A percentile compares a stretch with the other conserved stretches of the same genome.
Conservation (phyloP, 148 eudicot species). For the Spergularia marina region DNA sequence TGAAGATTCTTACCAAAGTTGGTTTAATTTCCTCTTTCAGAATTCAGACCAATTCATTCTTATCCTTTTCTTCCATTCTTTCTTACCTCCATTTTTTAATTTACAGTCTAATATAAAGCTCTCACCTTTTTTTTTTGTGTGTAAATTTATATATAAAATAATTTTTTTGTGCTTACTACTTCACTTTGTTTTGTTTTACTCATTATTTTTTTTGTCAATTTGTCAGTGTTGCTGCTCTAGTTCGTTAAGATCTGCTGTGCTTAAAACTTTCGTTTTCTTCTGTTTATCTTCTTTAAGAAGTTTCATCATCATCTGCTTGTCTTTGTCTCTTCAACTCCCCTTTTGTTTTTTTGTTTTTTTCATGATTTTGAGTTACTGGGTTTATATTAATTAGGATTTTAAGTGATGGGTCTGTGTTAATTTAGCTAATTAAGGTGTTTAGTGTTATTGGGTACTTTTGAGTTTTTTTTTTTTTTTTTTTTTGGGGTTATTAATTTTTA, state of each 20-base stretch:
- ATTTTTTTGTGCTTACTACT: background rate
- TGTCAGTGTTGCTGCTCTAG: conserved; percentile 10
- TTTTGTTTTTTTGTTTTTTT: background rate
- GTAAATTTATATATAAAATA: conserved; percentile 1
- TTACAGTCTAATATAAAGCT: background rate
- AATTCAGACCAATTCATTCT: background rate
- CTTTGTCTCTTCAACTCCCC: background rate
- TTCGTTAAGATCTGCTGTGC: conserved; percentile 33
- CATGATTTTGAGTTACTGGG: conserved; percentile 19
- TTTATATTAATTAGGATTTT: conserved; percentile 2
- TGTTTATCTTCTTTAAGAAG: conserved; percentile 7
- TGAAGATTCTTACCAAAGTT: background rate
- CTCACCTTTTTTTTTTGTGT: conserved; percentile 1
- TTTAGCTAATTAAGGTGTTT: conserved; percentile 19
- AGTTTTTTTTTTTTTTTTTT: background rate
- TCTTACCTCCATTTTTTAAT: background rate
- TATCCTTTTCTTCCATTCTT: background rate
- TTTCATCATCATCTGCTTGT: conserved; percentile 17
- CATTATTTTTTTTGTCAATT: background rate
- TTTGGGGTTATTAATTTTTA: background rate
- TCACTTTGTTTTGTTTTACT: conserved; percentile 1
- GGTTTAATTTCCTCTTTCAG: background rate
- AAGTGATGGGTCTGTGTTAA: conserved; percentile 14
- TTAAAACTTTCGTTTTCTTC: conserved; percentile 27
- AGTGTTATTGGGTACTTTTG: conserved; percentile 23